These are phyloP conservation scores for Candida sphagnicola DNA, from an alignment of 805 yeast species.

Conservation along the genomic window DNA sequence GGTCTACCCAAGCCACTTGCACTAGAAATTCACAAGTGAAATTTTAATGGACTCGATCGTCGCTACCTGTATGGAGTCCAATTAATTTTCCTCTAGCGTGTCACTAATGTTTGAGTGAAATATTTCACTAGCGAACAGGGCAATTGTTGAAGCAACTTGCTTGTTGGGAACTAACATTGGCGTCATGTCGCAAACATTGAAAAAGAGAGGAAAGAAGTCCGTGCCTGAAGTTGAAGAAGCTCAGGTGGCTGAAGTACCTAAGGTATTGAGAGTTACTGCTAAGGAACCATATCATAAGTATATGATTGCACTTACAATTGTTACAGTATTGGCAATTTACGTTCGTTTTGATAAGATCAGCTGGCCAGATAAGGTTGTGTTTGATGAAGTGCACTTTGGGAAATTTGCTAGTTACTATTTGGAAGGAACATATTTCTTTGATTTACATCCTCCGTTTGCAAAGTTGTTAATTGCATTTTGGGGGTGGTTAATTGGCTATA, in stretches of 20 bases:
- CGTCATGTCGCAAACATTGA: constrained; percentile 24
- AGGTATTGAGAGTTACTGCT: constrained; percentile 2
- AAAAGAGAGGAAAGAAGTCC: constrained; percentile 24
- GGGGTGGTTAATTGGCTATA: constrained; percentile 86
- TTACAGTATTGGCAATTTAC: constrained; percentile 41
- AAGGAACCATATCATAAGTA: constrained; percentile 28
- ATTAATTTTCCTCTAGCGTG: too few relatives aligned
- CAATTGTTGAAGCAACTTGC: too few relatives aligned
- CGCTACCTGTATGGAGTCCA: too few relatives aligned
- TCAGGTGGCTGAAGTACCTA: constrained; percentile 1
- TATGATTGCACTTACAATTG: constrained; percentile 28
- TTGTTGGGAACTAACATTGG: too few relatives aligned
- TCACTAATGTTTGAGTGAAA: neutral
- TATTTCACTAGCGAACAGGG: constrained; percentile 1
- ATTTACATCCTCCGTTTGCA: constrained; percentile 97
- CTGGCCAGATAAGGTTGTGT: constrained; percentile 71
- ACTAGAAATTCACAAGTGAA: too few relatives aligned
- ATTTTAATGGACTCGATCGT: too few relatives aligned
- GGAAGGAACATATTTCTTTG: constrained; percentile 89
- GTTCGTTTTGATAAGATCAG: constrained; percentile 61
- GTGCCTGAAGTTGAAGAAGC: constrained; percentile 3
- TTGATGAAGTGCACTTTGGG: constrained; percentile 86
- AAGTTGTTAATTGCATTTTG: constrained; percentile 85
- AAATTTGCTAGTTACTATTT: constrained; percentile 82
- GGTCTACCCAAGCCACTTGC: too few relatives aligned